Evolutionary conservation across 345 rosid genomes (phyloP), one percentile per base, ranked within the genome.

Genomic region (Cochlearia excelsa): DNA sequence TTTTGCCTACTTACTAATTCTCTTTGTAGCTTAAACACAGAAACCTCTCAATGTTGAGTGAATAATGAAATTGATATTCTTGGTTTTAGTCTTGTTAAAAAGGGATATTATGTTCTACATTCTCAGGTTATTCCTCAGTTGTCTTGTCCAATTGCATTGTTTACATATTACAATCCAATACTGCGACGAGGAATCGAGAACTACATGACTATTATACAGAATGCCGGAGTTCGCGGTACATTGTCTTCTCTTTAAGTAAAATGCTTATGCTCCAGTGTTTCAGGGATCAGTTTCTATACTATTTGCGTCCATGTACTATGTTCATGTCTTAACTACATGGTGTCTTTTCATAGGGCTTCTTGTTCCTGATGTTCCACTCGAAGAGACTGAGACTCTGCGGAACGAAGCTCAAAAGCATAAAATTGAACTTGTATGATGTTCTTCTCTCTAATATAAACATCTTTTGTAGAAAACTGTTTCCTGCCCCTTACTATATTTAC

Each of bases 321-420:
- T 45, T 51, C 8, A 2, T 28, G 50, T 9, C 31, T 51, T 37
- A 9, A 42, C 16, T 33, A 45, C 60, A 44, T 57, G n/a, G 7
- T 57, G 26, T 48, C 54, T 51, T 31, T 59, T 53, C 3, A 16
- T 75, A 83, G 98, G 86, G 55, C 94, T 93, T 73, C 91, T 89
- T 41, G 95, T 93, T 58, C 96, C 97, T 43, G 99, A 93, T 77
- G 95, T 93, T 67, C 97, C 97, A 63, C 70, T 93, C 4, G 99
- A 93, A 72, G 99, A 93, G 79, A 82, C 97, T 41, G 87, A 84
- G 65, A 50, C 73, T 67, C 66, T 93, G 72, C 81, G 90, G 51
- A 79, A 54, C 31, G 97, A 82, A 82, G 92, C 99, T 64, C 41
- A 54, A 11, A 85, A 82, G 79, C 66, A 84, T 44, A 75, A 81